These are phyloP conservation scores for Penicillium crystallinum DNA, from an alignment of 495 filamentous ascomycete species.

Conservation along the genomic window DNA sequence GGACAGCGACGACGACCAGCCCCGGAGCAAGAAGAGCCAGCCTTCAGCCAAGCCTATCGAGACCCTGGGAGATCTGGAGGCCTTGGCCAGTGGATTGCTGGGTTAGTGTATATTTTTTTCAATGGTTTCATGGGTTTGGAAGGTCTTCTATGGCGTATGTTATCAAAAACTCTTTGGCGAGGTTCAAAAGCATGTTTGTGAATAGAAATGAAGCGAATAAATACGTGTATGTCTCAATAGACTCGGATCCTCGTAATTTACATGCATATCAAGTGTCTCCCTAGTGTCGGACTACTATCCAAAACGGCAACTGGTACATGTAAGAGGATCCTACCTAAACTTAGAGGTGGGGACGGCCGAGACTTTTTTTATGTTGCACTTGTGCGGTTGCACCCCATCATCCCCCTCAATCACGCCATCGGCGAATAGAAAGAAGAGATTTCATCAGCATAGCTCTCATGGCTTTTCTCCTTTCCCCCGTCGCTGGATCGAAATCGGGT, in stretches of 20 bases:
- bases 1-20: constrained; percentile 39
- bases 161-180: constrained; percentile 5
- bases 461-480: neutral
- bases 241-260: no score
- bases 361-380: constrained; percentile 6
- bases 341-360: neutral
- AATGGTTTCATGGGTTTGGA: constrained; percentile 6
- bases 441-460: neutral
- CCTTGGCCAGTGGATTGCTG: constrained; percentile 76
- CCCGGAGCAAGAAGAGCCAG: constrained; percentile 43
- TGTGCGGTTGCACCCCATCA: constrained; percentile 6
- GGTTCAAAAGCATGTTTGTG: constrained; percentile 15
- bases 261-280: no score
- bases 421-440: neutral
- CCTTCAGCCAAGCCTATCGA: constrained; percentile 54
- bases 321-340: no score
- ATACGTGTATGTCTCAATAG: no score
- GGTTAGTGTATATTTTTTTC: constrained; percentile 35
- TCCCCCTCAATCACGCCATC: constrained; percentile 22
- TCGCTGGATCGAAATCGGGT: neutral
- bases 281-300: neutral
- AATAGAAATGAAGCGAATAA: constrained; percentile 10
- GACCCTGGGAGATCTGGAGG: constrained; percentile 85
- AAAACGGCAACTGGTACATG: neutral
- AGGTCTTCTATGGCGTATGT: constrained; percentile 6